A percentile compares a stretch with the other conserved stretches of the same genome.
These are phyloP conservation scores for Xylaria cubensis DNA, from an alignment of 495 filamentous ascomycete genomes.

Conservation along the genomic window DNA sequence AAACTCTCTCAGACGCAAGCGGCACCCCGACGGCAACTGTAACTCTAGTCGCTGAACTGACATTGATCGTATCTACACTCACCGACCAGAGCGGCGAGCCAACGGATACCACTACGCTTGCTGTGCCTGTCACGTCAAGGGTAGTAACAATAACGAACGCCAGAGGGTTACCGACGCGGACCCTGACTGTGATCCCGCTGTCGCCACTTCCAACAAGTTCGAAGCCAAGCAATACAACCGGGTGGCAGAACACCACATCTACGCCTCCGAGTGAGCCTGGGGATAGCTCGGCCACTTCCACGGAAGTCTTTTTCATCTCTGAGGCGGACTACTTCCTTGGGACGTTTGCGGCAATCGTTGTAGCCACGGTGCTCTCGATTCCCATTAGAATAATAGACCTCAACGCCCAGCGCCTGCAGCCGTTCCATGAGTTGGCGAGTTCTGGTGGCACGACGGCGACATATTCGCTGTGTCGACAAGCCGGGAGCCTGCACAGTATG, in stretches of 20 bases:
- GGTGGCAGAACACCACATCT: constrained; percentile 34
- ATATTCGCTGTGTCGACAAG: constrained; percentile 43
- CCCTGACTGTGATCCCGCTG: constrained; percentile 7
- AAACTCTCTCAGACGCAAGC: constrained; percentile 33
- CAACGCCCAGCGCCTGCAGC: constrained; percentile 46
- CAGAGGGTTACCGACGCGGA: constrained; percentile 12
- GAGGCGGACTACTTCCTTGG: constrained; percentile 44
- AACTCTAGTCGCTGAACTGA: constrained; percentile 29
- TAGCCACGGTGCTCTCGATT: constrained; percentile 42
- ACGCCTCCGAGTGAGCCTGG: constrained; percentile 25
- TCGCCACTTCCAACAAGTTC: constrained; percentile 13
- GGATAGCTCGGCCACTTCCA: constrained; percentile 13
- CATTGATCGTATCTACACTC: constrained; percentile 11
- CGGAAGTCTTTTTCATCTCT: constrained; percentile 33
- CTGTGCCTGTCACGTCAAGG: constrained; percentile 17
- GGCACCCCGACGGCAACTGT: constrained; percentile 42
- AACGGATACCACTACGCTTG: constrained; percentile 20
- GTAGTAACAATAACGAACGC: constrained; percentile 18
- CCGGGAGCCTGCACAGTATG: constrained; percentile 36
- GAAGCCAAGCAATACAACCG: constrained; percentile 11
- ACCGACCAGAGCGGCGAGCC: constrained; percentile 17
- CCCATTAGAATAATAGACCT: constrained; percentile 47
- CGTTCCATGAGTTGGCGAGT: constrained; percentile 45
- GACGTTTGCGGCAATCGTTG: constrained; percentile 44
- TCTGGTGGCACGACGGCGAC: constrained; percentile 34